These are phyloP conservation scores for Claviceps digitariae DNA, from an alignment of 2,329 filamentous ascomycete genomes.

Conservation along the genomic window DNA sequence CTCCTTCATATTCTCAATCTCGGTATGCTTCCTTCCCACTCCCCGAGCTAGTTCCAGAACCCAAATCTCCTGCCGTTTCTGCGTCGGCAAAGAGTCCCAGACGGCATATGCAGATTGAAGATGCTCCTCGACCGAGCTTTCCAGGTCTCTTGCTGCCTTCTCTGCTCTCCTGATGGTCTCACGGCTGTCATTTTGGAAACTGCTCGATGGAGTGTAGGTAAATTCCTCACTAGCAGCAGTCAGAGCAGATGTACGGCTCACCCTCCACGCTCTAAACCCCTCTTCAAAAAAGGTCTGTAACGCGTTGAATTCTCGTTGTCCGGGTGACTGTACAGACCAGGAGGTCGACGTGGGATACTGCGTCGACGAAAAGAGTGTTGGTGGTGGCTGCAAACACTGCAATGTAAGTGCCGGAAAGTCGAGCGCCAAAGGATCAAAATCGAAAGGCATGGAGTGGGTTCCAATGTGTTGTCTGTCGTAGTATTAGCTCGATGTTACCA, in stretches of 20 bases:
- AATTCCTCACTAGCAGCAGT: slow-evolving; percentile 37
- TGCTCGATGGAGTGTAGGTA: slow-evolving; percentile 30
- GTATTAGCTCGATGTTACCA: slow-evolving; percentile 6
- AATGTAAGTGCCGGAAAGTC: slow-evolving; percentile 79
- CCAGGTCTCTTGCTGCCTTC: slow-evolving; percentile 42
- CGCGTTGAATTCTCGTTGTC: slow-evolving; percentile 58
- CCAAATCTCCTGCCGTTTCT: slow-evolving; percentile 47
- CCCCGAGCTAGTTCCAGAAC: slow-evolving; percentile 46
- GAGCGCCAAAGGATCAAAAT: slow-evolving; percentile 74
- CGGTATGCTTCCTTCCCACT: slow-evolving; percentile 42
- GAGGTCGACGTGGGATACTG: slow-evolving; percentile 66
- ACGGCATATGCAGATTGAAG: slow-evolving; percentile 62
- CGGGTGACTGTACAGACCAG: slow-evolving; percentile 69
- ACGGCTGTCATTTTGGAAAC: slow-evolving; percentile 27
- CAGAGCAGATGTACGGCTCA: slow-evolving; percentile 35
- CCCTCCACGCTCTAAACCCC: slow-evolving; percentile 53
- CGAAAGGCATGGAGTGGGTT: slow-evolving; percentile 45
- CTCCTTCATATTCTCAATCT: slow-evolving; percentile 37
- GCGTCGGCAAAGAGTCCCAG: slow-evolving; percentile 53
- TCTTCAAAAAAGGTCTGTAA: slow-evolving; percentile 53
- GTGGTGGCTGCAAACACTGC: slow-evolving; percentile 65
- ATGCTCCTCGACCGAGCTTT: slow-evolving; percentile 60
- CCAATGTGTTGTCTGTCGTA: slow-evolving; percentile 38
- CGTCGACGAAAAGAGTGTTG: slow-evolving; percentile 68
- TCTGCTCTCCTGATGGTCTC: slow-evolving; percentile 36